phyloP scores from a whole-genome alignment of 306 rosid species.

The Fragaria iinumae region DNA sequence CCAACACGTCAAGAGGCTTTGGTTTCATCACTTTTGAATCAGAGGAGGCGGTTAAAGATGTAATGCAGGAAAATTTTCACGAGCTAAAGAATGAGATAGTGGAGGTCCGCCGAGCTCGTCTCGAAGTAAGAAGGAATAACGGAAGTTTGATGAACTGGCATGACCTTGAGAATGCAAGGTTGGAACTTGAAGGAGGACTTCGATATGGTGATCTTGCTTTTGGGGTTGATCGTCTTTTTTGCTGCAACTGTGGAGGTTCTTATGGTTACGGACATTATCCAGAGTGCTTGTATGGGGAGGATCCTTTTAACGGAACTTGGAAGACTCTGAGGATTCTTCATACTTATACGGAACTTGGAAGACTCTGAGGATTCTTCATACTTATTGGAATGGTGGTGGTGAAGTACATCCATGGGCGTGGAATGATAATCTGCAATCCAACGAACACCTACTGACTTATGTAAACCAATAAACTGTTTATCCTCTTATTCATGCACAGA shows the following conservation, averaged over 20 bases:
- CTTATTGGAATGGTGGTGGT: neutral
- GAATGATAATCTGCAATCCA: neutral
- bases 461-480: neutral
- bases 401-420: neutral
- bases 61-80: neutral
- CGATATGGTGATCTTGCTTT: neutral
- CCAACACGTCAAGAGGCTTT: constrained; percentile 4
- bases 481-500: neutral
- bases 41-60: neutral
- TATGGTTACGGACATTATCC: neutral
- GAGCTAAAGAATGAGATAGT: neutral
- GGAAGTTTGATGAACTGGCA: neutral
- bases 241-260: neutral
- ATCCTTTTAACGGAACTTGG: neutral
- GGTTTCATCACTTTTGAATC: constrained; percentile 18
- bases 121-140: neutral
- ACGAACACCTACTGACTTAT: neutral
- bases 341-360: neutral
- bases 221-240: neutral
- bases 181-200: neutral
- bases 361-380: neutral
- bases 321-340: neutral
- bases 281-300: neutral
- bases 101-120: constrained; percentile 11
- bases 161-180: neutral